These are phyloP conservation scores for Tetrahymena malaccensis DNA, from an alignment of 73 alveolate species.

Conservation along the genomic window DNA sequence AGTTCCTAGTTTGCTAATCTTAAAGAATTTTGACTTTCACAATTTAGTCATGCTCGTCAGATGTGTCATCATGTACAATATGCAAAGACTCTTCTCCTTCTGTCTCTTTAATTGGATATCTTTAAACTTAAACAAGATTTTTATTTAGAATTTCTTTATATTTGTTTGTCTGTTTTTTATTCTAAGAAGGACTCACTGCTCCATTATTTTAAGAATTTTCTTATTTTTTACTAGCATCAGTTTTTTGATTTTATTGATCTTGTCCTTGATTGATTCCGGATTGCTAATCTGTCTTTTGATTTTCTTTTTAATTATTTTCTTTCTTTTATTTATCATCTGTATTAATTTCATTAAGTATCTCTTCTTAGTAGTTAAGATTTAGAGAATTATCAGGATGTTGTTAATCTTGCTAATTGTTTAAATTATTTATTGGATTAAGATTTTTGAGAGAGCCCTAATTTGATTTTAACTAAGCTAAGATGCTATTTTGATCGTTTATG, in stretches of 20 bases:
- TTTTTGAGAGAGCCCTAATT: neutral
- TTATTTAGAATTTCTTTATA: neutral
- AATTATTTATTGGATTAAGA: neutral
- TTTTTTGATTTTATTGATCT: neutral
- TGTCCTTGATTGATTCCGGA: neutral
- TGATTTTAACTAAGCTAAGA: neutral
- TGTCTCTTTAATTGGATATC: neutral
- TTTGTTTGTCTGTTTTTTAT: neutral
- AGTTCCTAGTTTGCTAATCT: neutral
- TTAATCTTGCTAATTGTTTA: neutral
- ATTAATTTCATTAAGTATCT: neutral
- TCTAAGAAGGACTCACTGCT: neutral
- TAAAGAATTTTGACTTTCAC: neutral
- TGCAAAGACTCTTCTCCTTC: neutral
- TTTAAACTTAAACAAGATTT: neutral
- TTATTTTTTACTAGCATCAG: neutral
- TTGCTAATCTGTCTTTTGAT: neutral
- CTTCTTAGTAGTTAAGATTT: neutral
- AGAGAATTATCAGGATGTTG: neutral
- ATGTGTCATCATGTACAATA: neutral
- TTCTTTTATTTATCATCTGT: neutral
- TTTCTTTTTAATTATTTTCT: neutral
- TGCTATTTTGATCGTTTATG: neutral
- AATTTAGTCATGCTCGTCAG: neutral
- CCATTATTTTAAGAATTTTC: neutral